A percentile compares a stretch with the other conserved stretches of the same genome.
Evolutionary conservation across 352 stramenopile species (phyloP).

Genomic region (Phytophthora pini): DNA sequence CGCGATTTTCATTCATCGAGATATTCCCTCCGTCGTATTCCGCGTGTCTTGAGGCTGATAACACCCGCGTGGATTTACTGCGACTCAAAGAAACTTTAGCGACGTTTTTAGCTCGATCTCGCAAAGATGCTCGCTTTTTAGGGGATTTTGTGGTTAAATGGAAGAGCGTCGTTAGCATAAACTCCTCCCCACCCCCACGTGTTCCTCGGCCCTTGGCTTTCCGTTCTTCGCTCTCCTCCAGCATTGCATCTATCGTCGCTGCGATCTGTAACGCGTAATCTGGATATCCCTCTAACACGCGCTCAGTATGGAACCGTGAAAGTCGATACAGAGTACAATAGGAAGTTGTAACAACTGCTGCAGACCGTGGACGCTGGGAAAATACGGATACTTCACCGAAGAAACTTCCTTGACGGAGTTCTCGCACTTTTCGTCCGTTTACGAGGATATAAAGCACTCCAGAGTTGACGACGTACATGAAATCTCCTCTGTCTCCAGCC

Average conservation of each 20-base stretch:
- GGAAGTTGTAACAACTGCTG: slow-evolving; percentile 59
- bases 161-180: slow-evolving; percentile 61
- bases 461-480: slow-evolving; percentile 79
- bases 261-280: slow-evolving; percentile 57
- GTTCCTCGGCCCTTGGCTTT: slow-evolving; percentile 14
- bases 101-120: slow-evolving; percentile 11
- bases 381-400: slow-evolving; percentile 81
- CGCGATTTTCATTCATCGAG: slow-evolving; percentile 35
- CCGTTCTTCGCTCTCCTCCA: slow-evolving; percentile 46
- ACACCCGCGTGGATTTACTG: slow-evolving; percentile 33
- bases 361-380: slow-evolving; percentile 60
- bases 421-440: slow-evolving; percentile 62
- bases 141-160: slow-evolving; percentile 40
- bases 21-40: slow-evolving; percentile 35
- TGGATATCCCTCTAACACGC: slow-evolving; percentile 64
- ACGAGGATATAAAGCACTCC: slow-evolving; percentile 69
- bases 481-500: slow-evolving; percentile 64
- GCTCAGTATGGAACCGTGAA: slow-evolving; percentile 67
- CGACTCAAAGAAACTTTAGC: slow-evolving; percentile 17
- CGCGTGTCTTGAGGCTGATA: slow-evolving; percentile 28
- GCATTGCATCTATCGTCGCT: slow-evolving; percentile 51
- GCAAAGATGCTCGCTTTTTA: slow-evolving; percentile 19
- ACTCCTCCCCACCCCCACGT: slow-evolving; percentile 40
- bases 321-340: slow-evolving; percentile 77
- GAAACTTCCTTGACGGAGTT: slow-evolving; percentile 69